Percentiles rank a stretch among this genome's conserved stretches.
These are phyloP conservation scores for Phaeodactylum tricornutum DNA, from an alignment of 108 stramenopile species.

Conservation along the genomic window DNA sequence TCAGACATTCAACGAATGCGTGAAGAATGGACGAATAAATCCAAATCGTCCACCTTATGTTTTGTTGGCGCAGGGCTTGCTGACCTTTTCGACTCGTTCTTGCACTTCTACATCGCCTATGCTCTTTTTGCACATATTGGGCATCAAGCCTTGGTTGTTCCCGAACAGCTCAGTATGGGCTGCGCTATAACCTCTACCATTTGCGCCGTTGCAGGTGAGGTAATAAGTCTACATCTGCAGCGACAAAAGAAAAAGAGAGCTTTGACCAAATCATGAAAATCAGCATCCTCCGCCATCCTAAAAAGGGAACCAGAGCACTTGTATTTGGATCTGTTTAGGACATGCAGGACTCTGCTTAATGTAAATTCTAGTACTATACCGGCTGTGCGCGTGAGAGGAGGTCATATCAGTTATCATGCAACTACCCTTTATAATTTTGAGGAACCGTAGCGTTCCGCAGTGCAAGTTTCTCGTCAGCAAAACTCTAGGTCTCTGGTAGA, in stretches of 20 bases:
- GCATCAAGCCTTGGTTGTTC: slow-evolving; percentile 4
- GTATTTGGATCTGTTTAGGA: too few species aligned
- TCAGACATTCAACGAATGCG: slow-evolving; percentile 8
- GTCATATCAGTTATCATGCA: background rate
- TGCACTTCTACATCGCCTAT: slow-evolving; percentile 7
- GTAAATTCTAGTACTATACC: too few species aligned
- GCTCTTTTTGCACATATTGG: slow-evolving; percentile 6
- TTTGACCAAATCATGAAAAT: too few species aligned
- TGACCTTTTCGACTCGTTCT: slow-evolving; percentile 3
- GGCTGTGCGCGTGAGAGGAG: too few species aligned
- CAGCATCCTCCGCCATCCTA: too few species aligned
- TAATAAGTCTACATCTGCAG: too few species aligned
- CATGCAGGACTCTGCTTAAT: too few species aligned
- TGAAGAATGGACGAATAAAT: slow-evolving; percentile 1
- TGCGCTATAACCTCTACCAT: slow-evolving; percentile 8
- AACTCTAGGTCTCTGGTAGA: background rate
- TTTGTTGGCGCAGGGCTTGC: slow-evolving; percentile 6
- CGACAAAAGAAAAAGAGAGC: too few species aligned
- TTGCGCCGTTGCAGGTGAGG: slow-evolving; percentile 8
- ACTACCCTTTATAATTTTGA: background rate
- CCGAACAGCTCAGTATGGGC: slow-evolving; percentile 8
- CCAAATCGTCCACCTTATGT: slow-evolving; percentile 1
- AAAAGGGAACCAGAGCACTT: too few species aligned
- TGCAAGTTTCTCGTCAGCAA: background rate
- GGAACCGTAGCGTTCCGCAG: background rate